phyloP scores from a whole-genome alignment of 306 rosid genomes.

The Leucaena leucocephala region DNA sequence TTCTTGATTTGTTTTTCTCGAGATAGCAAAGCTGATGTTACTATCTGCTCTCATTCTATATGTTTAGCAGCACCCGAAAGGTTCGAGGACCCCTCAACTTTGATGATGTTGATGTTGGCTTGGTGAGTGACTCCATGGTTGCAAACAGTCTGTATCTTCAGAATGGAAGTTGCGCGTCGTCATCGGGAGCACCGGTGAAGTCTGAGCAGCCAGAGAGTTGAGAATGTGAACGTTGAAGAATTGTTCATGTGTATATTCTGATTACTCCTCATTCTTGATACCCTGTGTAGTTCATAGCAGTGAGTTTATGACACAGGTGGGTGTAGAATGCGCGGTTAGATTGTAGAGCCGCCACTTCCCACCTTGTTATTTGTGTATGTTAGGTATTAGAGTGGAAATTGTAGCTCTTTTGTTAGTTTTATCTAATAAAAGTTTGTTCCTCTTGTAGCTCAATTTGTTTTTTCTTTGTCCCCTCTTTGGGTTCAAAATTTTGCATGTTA shows the following conservation, averaged over 20 bases:
- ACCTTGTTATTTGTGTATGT: constrained; percentile 33
- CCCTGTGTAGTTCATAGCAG: constrained; percentile 36
- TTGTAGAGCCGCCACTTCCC: constrained; percentile 81
- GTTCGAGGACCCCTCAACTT: constrained; percentile 81
- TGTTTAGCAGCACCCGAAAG: constrained; percentile 63
- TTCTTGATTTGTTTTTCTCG: neutral
- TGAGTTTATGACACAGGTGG: constrained; percentile 46
- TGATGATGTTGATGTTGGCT: constrained; percentile 78
- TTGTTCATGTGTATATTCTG: constrained; percentile 51
- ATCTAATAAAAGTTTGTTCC: constrained; percentile 41
- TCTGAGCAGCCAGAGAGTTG: constrained; percentile 80
- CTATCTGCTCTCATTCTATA: constrained; percentile 20
- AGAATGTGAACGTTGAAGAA: constrained; percentile 4
- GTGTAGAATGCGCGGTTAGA: constrained; percentile 76
- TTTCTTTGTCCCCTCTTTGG: neutral
- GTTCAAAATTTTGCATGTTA: no score
- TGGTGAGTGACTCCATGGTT: constrained; percentile 94
- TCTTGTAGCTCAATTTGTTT: constrained; percentile 6
- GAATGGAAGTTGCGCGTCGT: constrained; percentile 79
- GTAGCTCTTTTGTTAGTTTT: constrained; percentile 39
- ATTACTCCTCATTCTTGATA: constrained; percentile 27
- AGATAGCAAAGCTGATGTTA: constrained; percentile 5
- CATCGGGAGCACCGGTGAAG: constrained; percentile 78
- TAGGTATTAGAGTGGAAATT: constrained; percentile 41
- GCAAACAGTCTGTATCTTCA: constrained; percentile 91